Conservation (phyloP, 2,329 filamentous ascomycete genomes). For the Geoglossum cookeanum region DNA sequence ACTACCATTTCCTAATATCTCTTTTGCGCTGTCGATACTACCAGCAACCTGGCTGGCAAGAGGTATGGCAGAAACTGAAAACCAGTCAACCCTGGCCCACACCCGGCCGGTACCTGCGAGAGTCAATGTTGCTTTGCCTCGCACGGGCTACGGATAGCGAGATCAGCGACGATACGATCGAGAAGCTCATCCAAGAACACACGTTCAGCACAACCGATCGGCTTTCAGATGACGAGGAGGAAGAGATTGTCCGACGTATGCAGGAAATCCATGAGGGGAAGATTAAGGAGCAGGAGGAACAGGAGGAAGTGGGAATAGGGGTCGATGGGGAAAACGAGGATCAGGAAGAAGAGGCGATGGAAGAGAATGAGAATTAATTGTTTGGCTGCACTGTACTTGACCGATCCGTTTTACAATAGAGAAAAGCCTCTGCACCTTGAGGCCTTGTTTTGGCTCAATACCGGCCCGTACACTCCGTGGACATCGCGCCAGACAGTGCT, state of each 20-base stretch:
- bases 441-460: no score
- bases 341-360: neutral
- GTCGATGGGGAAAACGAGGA: neutral
- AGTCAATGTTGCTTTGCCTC: neutral
- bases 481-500: no score
- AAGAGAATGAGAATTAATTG: neutral
- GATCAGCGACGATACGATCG: neutral
- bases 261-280: neutral
- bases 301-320: neutral
- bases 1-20: slow-evolving; percentile 5
- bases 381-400: no score
- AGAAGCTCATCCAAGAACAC: neutral
- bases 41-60: neutral
- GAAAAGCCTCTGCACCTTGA: no score
- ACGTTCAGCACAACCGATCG: neutral
- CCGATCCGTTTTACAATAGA: no score
- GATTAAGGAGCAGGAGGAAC: neutral
- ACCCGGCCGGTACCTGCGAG: neutral
- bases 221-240: neutral
- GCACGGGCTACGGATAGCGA: neutral
- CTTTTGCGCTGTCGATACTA: slow-evolving; percentile 3
- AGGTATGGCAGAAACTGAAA: neutral
- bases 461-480: no score
- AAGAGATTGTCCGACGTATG: neutral
- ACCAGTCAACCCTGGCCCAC: neutral